phyloP scores from a whole-genome alignment of 768 basidiomycete species.

The Agrocybe praecox region DNA sequence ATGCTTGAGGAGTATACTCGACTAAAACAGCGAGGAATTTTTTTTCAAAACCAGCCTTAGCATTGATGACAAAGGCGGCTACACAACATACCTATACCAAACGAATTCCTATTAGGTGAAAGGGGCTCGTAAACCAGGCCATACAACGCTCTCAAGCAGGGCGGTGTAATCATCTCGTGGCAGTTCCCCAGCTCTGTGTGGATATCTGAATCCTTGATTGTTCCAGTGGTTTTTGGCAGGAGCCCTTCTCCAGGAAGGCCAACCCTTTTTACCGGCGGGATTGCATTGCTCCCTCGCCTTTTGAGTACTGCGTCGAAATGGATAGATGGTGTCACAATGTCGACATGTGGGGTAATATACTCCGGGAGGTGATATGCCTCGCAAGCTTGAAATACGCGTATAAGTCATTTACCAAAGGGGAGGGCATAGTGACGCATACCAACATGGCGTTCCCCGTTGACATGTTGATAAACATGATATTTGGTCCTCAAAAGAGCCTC shows the following conservation, averaged over 20 bases:
- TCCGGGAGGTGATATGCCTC: constrained; percentile 35
- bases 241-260: constrained; percentile 27
- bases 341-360: constrained; percentile 39
- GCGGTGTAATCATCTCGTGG: constrained; percentile 33
- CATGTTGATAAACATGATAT: constrained; percentile 45
- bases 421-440: constrained; percentile 26
- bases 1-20: constrained; percentile 55
- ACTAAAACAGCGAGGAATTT: constrained; percentile 29
- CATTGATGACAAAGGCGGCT: not conserved
- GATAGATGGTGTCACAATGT: constrained; percentile 37
- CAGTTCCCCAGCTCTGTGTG: constrained; percentile 29
- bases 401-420: not conserved
- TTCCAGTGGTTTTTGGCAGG: constrained; percentile 24
- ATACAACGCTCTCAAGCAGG: constrained; percentile 42
- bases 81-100: constrained; percentile 33
- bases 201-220: constrained; percentile 10
- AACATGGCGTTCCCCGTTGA: constrained; percentile 34
- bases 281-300: constrained; percentile 21
- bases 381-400: constrained; percentile 26
- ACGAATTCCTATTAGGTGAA: constrained; percentile 34
- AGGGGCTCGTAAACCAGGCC: constrained; percentile 31
- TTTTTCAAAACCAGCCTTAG: not conserved
- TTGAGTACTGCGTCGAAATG: constrained; percentile 34
- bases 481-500: constrained; percentile 43
- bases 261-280: constrained; percentile 11